phyloP scores from a whole-genome alignment of 129 eudicot species.

The Arctium lappa region DNA sequence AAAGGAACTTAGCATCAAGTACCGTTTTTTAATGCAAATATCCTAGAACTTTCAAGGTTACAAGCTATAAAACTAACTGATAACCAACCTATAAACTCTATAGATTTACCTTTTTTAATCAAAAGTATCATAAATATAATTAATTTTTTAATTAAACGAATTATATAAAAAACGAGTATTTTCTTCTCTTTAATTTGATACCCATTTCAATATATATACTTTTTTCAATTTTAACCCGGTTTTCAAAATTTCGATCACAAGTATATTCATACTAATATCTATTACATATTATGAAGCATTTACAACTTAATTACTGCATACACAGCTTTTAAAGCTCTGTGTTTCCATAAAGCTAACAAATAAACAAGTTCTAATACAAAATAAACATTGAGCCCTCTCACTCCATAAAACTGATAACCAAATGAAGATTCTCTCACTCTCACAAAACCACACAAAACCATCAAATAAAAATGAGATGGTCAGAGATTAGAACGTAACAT shows the following conservation, averaged over 20 bases:
- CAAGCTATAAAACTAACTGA: not conserved
- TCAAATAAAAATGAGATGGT: not conserved
- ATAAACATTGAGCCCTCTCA: not conserved
- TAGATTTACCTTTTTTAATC: not conserved
- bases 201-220: not conserved
- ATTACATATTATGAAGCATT: not conserved
- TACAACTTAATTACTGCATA: not conserved
- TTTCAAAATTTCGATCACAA: not conserved
- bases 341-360: not conserved
- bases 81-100: not conserved
- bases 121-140: not conserved
- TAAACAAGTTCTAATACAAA: not conserved
- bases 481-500: not conserved
- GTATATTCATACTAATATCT: not conserved
- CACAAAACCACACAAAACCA: not conserved
- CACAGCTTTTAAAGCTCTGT: not conserved
- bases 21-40: not conserved
- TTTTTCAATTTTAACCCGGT: not conserved
- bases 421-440: not conserved
- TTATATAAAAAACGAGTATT: not conserved
- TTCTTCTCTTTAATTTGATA: not conserved
- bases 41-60: not conserved
- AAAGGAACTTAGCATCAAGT: not conserved
- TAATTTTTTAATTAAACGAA: not conserved
- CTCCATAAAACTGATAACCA: not conserved